Percentiles rank a stretch among this genome's conserved stretches.
phyloP scores from a whole-genome alignment of 495 filamentous ascomycete genomes.

The Chaetomium cochliodes region DNA sequence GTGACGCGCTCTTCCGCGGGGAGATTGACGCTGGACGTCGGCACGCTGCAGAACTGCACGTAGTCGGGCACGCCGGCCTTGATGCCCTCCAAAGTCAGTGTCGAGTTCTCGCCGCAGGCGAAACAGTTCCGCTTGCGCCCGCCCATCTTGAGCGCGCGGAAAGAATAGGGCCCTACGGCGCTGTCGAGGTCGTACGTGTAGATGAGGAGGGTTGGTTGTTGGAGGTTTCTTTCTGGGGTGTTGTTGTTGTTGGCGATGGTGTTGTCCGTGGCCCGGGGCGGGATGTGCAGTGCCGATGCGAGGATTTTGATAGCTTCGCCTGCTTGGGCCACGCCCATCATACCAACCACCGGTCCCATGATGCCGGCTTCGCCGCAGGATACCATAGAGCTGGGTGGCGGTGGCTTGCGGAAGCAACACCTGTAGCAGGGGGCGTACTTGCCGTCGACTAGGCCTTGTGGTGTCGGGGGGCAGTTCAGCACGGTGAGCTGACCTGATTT shows the following conservation, averaged over 20 bases:
- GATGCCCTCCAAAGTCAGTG: conserved; percentile 61
- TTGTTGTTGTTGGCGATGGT: background rate
- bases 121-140: conserved; percentile 65
- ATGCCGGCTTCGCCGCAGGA: conserved; percentile 92
- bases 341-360: conserved; percentile 85
- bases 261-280: conserved; percentile 2
- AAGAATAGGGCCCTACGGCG: conserved; percentile 53
- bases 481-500: conserved; percentile 90
- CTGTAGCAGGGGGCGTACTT: conserved; percentile 77
- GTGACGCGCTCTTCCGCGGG: conserved; percentile 61
- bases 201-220: conserved; percentile 61
- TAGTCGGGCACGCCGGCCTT: conserved; percentile 68
- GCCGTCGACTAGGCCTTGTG: conserved; percentile 40
- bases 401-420: conserved; percentile 86
- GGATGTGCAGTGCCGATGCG: conserved; percentile 38
- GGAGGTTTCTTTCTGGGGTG: conserved; percentile 19
- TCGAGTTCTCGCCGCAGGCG: conserved; percentile 63
- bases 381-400: conserved; percentile 71
- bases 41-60: conserved; percentile 69
- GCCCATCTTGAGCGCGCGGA: conserved; percentile 71
- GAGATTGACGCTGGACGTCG: conserved; percentile 32
- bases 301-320: conserved; percentile 86
- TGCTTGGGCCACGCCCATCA: conserved; percentile 91
- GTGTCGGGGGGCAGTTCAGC: conserved; percentile 62
- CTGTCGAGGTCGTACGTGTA: conserved; percentile 57